Percentiles rank a stretch among this genome's conserved stretches.
Evolutionary conservation across 23 red algal species (phyloP).

Genomic region (Pyropia yezoensis): DNA sequence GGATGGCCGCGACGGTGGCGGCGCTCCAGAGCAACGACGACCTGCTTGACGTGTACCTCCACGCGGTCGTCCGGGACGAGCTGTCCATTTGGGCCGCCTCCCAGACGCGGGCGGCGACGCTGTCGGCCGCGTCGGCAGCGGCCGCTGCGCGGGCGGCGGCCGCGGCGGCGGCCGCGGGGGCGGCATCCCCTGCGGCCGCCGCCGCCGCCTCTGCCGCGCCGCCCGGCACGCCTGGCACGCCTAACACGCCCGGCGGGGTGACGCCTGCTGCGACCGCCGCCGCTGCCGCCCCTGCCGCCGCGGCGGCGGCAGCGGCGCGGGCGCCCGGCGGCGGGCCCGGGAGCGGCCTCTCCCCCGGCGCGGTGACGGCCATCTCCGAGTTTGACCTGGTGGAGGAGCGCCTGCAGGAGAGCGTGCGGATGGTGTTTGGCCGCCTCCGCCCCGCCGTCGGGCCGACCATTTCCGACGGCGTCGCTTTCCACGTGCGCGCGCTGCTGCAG

Average conservation of each 20-base stretch:
- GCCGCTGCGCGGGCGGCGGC: neutral
- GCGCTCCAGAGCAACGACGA: constrained; percentile 24
- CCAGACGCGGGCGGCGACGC: too few species aligned
- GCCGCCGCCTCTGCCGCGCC: too few species aligned
- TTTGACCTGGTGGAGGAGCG: constrained; percentile 16
- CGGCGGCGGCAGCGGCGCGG: constrained; percentile 1
- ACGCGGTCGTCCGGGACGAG: constrained; percentile 56
- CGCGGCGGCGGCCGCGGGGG: neutral
- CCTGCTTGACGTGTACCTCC: constrained; percentile 22
- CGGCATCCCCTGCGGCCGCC: too few species aligned
- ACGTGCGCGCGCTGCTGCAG: constrained; percentile 18
- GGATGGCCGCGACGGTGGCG: constrained; percentile 46
- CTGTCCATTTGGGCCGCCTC: constrained; percentile 8
- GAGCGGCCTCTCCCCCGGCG: neutral
- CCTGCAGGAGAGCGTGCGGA: constrained; percentile 9
- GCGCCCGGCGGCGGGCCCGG: neutral
- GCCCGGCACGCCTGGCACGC: constrained; percentile 1
- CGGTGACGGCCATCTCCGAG: constrained; percentile 2
- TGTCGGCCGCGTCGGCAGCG: neutral
- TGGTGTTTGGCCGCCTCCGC: constrained; percentile 1
- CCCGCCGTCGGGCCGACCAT: neutral
- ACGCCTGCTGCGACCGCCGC: neutral
- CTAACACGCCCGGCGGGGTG: neutral
- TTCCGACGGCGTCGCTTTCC: constrained; percentile 6
- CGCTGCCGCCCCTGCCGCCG: constrained; percentile 3